Evolutionary conservation across 2,329 filamentous ascomycete species (phyloP), one percentile per base, ranked within the genome.

Genomic region (Penicillium hesseltinei): DNA sequence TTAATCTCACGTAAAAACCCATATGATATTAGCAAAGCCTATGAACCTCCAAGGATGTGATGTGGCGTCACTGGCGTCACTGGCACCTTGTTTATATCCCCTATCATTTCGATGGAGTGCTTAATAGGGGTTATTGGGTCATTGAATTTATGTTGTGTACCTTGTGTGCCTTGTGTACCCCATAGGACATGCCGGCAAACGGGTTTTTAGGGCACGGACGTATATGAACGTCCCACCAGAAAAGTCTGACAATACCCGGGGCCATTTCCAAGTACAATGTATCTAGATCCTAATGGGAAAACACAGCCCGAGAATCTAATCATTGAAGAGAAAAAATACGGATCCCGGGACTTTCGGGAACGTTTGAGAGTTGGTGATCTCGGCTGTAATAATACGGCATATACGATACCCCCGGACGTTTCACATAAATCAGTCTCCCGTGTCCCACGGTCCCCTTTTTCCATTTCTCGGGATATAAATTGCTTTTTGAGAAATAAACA

Each of bases 1-100:
- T 56, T 56, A 56, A 56, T 56, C 53, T 56, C 53, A 56, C 23
- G 23, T 27, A 44, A 44, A 36, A 31, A 31, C 10, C 10, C 4
- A 51, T 33, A 13, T 23, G 48, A 39, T n/a, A 43, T 31, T 31
- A 17, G 8, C 11, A 4, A 35, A 11, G 10, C 39, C 39, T 19
- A 36, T 23, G 23, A 23, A 23, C 15, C 39, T 43, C 15, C 4
- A 5, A 33, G 25, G 17, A 33, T n/a, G 25, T 42, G 19, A 43
- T n/a, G 39, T 47, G 51, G 51, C 42, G 51, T 23, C 4, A n/a
- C 23, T 53, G 50, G 50, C 29, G 42, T 35, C 23, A 50, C 23
- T 38, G 19, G 2, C 11, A 25, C 11, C 10, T 17, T 33, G 13
- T 33, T 15, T 11, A n/a, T 5, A 43, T 23, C 23, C 17, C 35